These are phyloP conservation scores for Leccinum obscurum DNA, from an alignment of 768 basidiomycete species.

Conservation along the genomic window DNA sequence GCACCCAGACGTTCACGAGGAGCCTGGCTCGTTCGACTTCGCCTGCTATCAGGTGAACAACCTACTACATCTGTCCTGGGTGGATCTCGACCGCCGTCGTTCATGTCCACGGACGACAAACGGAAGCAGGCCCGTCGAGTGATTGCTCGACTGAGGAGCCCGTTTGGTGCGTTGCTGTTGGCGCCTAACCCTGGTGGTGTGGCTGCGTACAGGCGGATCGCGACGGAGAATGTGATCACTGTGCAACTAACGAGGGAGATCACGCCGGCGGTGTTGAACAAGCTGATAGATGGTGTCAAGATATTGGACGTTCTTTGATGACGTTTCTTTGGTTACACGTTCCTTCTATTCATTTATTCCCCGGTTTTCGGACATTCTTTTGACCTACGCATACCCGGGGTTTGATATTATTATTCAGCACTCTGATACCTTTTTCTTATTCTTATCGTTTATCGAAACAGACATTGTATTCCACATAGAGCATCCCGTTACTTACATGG, in stretches of 20 bases:
- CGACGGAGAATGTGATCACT: constrained; percentile 8
- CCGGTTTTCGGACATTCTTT: no score
- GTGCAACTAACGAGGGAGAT: constrained; percentile 6
- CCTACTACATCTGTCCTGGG: background rate
- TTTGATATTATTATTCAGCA: no score
- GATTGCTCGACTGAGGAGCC: background rate
- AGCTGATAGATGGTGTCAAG: background rate
- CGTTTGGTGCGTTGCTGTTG: background rate
- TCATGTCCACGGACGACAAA: background rate
- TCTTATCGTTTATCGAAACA: no score
- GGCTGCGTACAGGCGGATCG: constrained; percentile 12
- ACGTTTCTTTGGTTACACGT: background rate
- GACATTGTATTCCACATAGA: no score
- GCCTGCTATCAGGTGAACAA: constrained; percentile 4
- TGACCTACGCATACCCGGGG: no score
- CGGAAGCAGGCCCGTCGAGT: background rate
- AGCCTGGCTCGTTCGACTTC: background rate
- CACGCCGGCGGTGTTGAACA: background rate
- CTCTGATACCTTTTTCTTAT: no score
- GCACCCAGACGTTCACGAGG: background rate
- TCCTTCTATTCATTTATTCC: no score
- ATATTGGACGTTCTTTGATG: background rate
- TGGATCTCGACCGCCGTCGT: background rate
- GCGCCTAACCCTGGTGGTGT: background rate
- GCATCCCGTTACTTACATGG: no score